phyloP scores from a whole-genome alignment of 2,329 filamentous ascomycete species.

The Colletotrichum sp. region DNA sequence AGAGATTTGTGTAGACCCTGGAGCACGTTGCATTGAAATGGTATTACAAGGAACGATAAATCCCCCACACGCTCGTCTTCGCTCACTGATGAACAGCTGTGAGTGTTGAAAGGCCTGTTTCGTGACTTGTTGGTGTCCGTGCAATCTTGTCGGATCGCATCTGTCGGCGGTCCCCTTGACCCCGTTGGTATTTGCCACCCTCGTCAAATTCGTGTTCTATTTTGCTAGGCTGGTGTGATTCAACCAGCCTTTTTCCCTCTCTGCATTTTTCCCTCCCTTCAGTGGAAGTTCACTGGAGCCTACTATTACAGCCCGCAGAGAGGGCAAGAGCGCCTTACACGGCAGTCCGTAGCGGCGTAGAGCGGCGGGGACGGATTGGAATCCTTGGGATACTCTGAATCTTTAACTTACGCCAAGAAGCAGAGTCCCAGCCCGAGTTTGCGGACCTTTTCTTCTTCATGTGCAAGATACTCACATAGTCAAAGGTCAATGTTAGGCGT shows the following conservation, averaged over 20 bases:
- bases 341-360: neutral
- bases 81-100: neutral
- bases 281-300: neutral
- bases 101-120: neutral
- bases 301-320: neutral
- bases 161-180: neutral
- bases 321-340: neutral
- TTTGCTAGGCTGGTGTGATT: neutral
- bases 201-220: neutral
- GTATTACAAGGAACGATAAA: rapidly evolving
- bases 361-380: neutral
- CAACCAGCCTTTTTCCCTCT: neutral
- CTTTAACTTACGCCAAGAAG: too few species aligned
- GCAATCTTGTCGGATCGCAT: neutral
- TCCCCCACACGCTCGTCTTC: neutral
- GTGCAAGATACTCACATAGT: neutral
- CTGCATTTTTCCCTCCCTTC: neutral
- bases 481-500: too few species aligned
- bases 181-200: neutral
- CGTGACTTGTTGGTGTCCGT: neutral
- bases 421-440: too few species aligned
- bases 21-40: neutral
- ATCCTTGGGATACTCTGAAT: too few species aligned
- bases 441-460: too few species aligned
- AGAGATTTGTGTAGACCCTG: neutral